Conservation (phyloP, 2,329 filamentous ascomycete genomes). For the Fusarium lateritium region DNA sequence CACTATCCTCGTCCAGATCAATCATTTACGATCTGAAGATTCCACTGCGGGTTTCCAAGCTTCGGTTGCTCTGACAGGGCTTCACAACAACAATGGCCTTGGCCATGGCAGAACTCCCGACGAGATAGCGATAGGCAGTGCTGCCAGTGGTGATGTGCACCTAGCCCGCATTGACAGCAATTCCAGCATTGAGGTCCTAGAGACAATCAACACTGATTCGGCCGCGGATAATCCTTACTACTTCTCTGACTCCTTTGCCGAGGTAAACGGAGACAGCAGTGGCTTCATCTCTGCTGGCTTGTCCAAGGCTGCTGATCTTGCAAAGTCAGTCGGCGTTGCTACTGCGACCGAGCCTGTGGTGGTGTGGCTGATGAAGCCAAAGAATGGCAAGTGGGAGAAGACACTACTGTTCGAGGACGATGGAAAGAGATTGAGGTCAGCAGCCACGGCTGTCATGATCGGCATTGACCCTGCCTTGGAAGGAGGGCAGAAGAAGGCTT, state of each 20-base stretch:
- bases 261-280: slow-evolving; percentile 57
- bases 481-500: slow-evolving; percentile 63
- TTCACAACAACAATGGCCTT: slow-evolving; percentile 71
- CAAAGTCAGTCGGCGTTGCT: slow-evolving; percentile 49
- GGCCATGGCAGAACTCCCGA: slow-evolving; percentile 60
- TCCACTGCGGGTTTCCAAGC: slow-evolving; percentile 51
- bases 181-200: slow-evolving; percentile 49
- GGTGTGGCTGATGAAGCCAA: slow-evolving; percentile 59
- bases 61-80: slow-evolving; percentile 58
- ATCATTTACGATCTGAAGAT: slow-evolving; percentile 54
- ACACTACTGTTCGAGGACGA: slow-evolving; percentile 72
- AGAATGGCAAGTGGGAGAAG: slow-evolving; percentile 56
- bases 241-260: slow-evolving; percentile 68
- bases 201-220: slow-evolving; percentile 59
- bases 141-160: slow-evolving; percentile 63
- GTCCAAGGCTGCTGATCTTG: slow-evolving; percentile 57
- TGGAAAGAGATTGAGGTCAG: slow-evolving; percentile 63
- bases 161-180: slow-evolving; percentile 53
- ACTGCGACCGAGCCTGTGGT: slow-evolving; percentile 59
- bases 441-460: slow-evolving; percentile 67
- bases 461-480: slow-evolving; percentile 64
- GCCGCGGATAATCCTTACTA: slow-evolving; percentile 71
- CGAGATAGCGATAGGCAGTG: slow-evolving; percentile 62
- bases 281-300: slow-evolving; percentile 68
- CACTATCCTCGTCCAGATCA: slow-evolving; percentile 56